Evolutionary conservation across 2,329 filamentous ascomycete genomes (phyloP), one percentile per base, ranked within the genome.

Genomic region (Aspergillus hiratsukae): DNA sequence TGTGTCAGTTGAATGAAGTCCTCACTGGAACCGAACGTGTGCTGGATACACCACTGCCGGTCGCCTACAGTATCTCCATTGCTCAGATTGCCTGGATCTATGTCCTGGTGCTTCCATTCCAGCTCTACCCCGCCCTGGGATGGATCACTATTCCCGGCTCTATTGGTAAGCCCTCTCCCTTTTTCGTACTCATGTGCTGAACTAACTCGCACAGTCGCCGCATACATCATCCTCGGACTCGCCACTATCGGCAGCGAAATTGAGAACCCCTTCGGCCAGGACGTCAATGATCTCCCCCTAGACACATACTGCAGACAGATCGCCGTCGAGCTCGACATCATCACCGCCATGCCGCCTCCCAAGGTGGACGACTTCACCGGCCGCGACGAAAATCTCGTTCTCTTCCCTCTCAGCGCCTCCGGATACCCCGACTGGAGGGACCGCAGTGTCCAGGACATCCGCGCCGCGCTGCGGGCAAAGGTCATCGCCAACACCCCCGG

Each of bases 31-130:
- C 86, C 49, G 89, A 94, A 68, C 87, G 90, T 60, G 86, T 95
- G 21, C 83, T 93, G 31, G 89, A 87, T 71, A 95, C 90, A 0
- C 90, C 90, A 1, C 82, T 95, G 0, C 90, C 90, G 2, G 82
- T 91, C 55, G 90, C 90, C 49, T 95, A 95, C 77, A 85, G 83
- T 62, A 94, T 95, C 65, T 85, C 89, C 65, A 92, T 94, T 70
- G 86, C 87, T 21, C 90, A 95, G 71, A 93, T 94, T 68, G 90
- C 90, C 31, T 92, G 89, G 85, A 83, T 91, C 52, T 95, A 94
- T 74, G 86, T 94, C 53, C 76, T 91, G 64, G 80, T 90, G 31
- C 81, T 95, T 1, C 90, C 90, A 5, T 94, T 94, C 80, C 90
- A 95, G 75, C 83, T 95, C 6, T 83, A 84, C 68, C 68, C 72